Evolutionary conservation across 2,329 filamentous ascomycete genomes (phyloP).

Genomic region (Ambrosiella xylebori): DNA sequence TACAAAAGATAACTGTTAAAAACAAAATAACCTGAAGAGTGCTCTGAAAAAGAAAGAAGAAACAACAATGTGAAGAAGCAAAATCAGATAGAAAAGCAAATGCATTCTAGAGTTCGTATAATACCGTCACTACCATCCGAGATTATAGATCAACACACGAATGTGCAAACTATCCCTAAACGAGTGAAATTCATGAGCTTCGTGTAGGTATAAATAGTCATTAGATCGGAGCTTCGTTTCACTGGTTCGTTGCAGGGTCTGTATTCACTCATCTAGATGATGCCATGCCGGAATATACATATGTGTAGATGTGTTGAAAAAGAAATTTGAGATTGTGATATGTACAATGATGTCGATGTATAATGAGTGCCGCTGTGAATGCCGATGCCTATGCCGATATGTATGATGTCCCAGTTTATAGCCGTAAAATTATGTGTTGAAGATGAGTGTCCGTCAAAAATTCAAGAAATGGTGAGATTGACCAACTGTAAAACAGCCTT

Average conservation of each 20-base stretch:
- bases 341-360: background rate
- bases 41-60: too few species aligned
- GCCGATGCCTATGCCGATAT: background rate
- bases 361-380: background rate
- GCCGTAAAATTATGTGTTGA: background rate
- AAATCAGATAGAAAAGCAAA: too few species aligned
- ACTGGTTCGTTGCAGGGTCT: background rate
- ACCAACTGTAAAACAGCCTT: too few species aligned
- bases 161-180: background rate
- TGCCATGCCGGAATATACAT: too few species aligned
- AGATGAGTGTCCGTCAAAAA: too few species aligned
- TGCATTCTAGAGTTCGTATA: background rate
- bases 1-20: too few species aligned
- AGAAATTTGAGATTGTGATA: background rate
- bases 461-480: too few species aligned
- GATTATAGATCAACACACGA: background rate
- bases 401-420: background rate
- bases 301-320: background rate
- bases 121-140: background rate
- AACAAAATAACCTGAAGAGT: too few species aligned
- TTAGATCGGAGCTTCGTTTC: background rate
- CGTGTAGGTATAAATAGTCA: background rate
- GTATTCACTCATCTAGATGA: too few species aligned
- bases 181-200: background rate
- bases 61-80: too few species aligned